These are phyloP conservation scores for Euphorbia tirucalli DNA, from an alignment of 345 rosid genomes.

Conservation along the genomic window DNA sequence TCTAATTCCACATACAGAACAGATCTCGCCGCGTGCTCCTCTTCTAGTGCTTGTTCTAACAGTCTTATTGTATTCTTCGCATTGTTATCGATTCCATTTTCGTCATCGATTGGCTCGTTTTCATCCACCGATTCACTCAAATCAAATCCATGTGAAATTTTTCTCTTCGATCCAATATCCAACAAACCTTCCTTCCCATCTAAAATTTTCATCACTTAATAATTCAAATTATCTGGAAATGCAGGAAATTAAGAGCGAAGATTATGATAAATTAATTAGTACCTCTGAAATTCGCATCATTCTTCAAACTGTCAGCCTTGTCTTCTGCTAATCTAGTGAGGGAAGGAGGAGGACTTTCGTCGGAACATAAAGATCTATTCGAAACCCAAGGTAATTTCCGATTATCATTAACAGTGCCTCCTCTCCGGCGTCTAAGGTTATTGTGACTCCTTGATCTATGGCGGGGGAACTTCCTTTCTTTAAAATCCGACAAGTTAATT, in stretches of 20 bases:
- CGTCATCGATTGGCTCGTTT: constrained; percentile 29
- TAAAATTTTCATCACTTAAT: constrained; percentile 16
- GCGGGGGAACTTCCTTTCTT: constrained; percentile 31
- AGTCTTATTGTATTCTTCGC: constrained; percentile 32
- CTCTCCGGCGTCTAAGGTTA: constrained; percentile 42
- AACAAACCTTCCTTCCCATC: constrained; percentile 33
- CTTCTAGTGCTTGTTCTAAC: constrained; percentile 53
- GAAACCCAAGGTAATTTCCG: constrained; percentile 32
- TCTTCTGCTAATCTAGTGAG: constrained; percentile 30
- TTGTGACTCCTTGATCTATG: constrained; percentile 30
- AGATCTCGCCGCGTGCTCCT: constrained; percentile 46
- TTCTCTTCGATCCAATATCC: constrained; percentile 25
- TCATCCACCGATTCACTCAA: constrained; percentile 18
- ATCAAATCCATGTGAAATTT: constrained; percentile 27
- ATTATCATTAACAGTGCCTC: constrained; percentile 18
- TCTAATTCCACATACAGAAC: constrained; percentile 60
- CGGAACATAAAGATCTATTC: constrained; percentile 30
- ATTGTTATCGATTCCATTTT: constrained; percentile 27
- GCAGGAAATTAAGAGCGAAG: neutral
- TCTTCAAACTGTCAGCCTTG: constrained; percentile 16
- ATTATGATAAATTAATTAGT: neutral
- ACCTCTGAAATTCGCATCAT: constrained; percentile 26
- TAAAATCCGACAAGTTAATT: constrained; percentile 12
- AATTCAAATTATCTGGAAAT: neutral
- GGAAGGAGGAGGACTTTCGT: constrained; percentile 18